Evolutionary conservation across 2,329 filamentous ascomycete genomes (phyloP).

Genomic region (Colletotrichum tropicale): DNA sequence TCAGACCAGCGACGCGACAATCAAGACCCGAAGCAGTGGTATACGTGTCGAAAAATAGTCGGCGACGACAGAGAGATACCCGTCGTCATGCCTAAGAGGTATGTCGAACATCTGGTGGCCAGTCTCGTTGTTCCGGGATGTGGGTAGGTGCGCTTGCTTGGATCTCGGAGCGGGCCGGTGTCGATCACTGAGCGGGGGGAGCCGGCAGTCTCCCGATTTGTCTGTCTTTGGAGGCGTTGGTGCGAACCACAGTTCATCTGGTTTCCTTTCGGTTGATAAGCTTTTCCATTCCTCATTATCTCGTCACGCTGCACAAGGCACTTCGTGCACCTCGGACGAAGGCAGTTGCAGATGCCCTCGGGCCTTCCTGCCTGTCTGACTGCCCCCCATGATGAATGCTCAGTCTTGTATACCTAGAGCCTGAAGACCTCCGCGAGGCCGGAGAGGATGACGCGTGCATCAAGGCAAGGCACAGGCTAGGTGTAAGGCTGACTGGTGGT

Average conservation of each 20-base stretch:
- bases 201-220: conserved; percentile 8
- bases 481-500: neutral
- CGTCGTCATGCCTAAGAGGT: neutral
- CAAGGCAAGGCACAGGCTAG: neutral
- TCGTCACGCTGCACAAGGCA: neutral
- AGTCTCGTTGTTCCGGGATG: neutral
- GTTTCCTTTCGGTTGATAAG: neutral
- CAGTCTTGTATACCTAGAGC: neutral
- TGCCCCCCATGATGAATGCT: neutral
- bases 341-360: neutral
- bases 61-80: neutral
- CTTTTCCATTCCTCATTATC: neutral
- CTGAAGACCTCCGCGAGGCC: neutral
- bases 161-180: conserved; percentile 17
- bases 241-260: conserved; percentile 1
- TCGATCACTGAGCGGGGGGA: neutral
- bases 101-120: neutral
- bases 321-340: neutral
- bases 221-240: neutral
- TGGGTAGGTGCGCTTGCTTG: conserved; percentile 1
- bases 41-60: neutral
- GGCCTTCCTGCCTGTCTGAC: neutral
- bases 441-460: neutral
- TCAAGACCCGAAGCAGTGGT: neutral
- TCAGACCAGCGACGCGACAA: neutral